Evolutionary conservation across 192 early-diverging fungal genomes (phyloP), one percentile per base, ranked within the genome.

Genomic region (Entomortierella beljakovae): DNA sequence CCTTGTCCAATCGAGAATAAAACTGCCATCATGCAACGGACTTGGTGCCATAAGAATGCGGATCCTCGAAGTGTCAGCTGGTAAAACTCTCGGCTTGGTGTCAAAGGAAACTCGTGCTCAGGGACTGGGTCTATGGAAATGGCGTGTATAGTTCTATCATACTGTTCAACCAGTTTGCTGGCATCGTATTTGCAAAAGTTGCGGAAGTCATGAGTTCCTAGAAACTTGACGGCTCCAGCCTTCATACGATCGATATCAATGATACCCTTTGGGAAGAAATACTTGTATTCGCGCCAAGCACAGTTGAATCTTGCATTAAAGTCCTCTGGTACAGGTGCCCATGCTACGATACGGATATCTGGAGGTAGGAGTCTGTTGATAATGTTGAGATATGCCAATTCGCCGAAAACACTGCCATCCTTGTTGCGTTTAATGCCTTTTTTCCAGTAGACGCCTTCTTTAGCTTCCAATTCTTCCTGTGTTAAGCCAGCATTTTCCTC

Each of bases 31-130:
- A 99, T 97, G 82, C 92, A 97, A 23, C 97, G 91, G 53, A 99
- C 96, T 82, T 98, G 97, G 82, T 99, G 97, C 96, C 96, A 99
- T 58, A 98, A 82, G 64, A 98, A 99, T 25, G 96, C 94, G 6
- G 92, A 92, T 29, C 96, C 97, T 22, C 84, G 87, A 33, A 99
- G 87, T 57, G 90, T 88, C 60, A 97, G 84, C 48, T 89, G 86
- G 59, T 90, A 91, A 65, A 92, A 90, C 20, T 88, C 75, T 1
- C 67, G 67, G 42, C 75, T 49, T 15, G 23, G 33, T 9, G 40
- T 63, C n/a, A 11, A 26, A 0, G 75, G 48, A 29, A 79, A 79
- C 25, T 70, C 51, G 32, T 77, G 64, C 52, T 71, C 68, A 2
- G 68, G 70, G 35, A 68, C 61, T 26, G 64, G 28, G 3, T 68